Evolutionary conservation across 2,329 filamentous ascomycete genomes (phyloP), one percentile per base, ranked within the genome.

Genomic region (Myriosclerotinia duriaeana): DNA sequence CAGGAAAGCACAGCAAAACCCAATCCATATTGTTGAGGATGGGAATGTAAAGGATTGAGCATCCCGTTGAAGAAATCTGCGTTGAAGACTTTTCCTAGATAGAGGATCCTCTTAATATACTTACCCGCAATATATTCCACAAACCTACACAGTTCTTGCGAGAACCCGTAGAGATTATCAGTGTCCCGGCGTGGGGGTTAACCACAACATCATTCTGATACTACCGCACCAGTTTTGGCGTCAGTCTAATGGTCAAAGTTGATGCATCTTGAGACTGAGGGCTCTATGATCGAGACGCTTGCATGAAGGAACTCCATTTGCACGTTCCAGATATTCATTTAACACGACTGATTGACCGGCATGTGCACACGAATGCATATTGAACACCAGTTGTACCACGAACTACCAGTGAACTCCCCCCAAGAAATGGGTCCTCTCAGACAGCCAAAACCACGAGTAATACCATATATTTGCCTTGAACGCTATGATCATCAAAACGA

Each of bases 141-240:
- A 15, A 34, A 11, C 26, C 20, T 36, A 36, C 17, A 22, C 15
- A 22, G n/a, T 1, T 1, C 6, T 59, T 17, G 30, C 56, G 9
- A 48, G 2, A 15, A 48, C 6, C 42, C 12, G 26, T 14, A 14
- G 20, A 20, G 2, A 38, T 15, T 50, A 5, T 17, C 58, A 20
- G 7, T 20, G 11, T 38, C 20, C 46, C 8, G 58, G 58, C 9
- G 30, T 17, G 30, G 20, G 36, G 8, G 30, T 22, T 12, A 20
- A 38, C 3, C 12, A 61, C 44, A 40, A 11, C 58, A 48, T 60
- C 30, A 26, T 38, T 61, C n/a, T 40, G 5, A 40, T 50, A 36
- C 58, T 61, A 61, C 58, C 58, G 44, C 58, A 61, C 58, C n/a
- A 38, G n/a, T 26, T 38, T 60, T 40, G 3, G 44, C 44, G 15